A percentile compares a stretch with the other conserved stretches of the same genome.
phyloP scores from a whole-genome alignment of 2,329 filamentous ascomycete species.

The Penicillium sp. region DNA sequence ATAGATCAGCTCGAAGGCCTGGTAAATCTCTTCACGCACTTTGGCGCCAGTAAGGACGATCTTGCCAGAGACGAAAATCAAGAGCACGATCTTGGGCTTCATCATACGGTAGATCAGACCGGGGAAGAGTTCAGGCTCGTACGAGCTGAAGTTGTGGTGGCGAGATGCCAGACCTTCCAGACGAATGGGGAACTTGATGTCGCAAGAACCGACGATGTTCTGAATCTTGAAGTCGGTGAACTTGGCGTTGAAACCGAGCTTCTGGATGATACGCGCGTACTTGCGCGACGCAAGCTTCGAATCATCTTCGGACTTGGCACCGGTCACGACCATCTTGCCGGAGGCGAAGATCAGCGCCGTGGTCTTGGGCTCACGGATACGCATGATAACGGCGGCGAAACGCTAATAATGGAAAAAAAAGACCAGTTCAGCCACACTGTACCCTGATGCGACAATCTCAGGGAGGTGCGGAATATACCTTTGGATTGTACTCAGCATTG shows the following conservation, averaged over 20 bases:
- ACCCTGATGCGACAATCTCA: constrained; percentile 31
- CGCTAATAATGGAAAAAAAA: constrained; percentile 60
- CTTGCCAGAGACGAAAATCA: constrained; percentile 98
- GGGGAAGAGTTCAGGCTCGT: constrained; percentile 96
- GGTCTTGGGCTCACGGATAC: constrained; percentile 97
- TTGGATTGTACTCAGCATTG: constrained; percentile 98
- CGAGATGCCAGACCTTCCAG: constrained; percentile 91
- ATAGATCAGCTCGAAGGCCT: constrained; percentile 95
- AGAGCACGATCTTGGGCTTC: constrained; percentile 96
- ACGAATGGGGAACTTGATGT: constrained; percentile 98
- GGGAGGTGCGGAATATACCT: constrained; percentile 57
- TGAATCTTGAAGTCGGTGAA: constrained; percentile 99
- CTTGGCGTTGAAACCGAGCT: constrained; percentile 98
- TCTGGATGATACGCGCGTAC: constrained; percentile 98
- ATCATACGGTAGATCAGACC: constrained; percentile 99
- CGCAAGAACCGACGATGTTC: constrained; percentile 97
- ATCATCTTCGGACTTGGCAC: constrained; percentile 96
- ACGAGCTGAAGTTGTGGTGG: constrained; percentile 99
- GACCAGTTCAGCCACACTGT: constrained; percentile 43
- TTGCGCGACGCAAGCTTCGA: constrained; percentile 95
- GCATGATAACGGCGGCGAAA: constrained; percentile 99
- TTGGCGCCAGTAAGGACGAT: constrained; percentile 97
- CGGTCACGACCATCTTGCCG: constrained; percentile 99
- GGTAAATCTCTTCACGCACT: constrained; percentile 95
- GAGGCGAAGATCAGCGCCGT: constrained; percentile 96